Evolutionary conservation across 352 stramenopile genomes (phyloP).

Genomic region (Phytophthora megakarya): DNA sequence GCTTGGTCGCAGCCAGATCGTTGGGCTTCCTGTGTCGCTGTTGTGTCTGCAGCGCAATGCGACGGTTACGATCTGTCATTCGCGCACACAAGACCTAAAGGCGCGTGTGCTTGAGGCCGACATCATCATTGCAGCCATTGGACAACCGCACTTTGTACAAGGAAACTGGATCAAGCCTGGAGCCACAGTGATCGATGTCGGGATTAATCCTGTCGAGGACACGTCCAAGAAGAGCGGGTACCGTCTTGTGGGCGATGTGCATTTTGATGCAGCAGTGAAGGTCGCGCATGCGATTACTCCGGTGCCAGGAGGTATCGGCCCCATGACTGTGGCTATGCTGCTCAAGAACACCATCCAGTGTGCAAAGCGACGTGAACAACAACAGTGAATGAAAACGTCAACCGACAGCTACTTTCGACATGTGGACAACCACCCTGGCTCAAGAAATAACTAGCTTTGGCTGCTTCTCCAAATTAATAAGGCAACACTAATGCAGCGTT

Average conservation of each 20-base stretch:
- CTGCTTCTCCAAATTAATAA: constrained; percentile 35
- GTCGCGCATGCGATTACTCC: constrained; percentile 96
- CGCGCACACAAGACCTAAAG: constrained; percentile 89
- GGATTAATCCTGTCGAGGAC: constrained; percentile 97
- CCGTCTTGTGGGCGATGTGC: constrained; percentile 97
- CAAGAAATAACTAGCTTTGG: constrained; percentile 17
- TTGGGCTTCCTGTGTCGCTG: constrained; percentile 96
- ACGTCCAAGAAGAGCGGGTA: constrained; percentile 82
- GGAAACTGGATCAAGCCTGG: constrained; percentile 97
- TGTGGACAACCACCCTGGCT: constrained; percentile 26
- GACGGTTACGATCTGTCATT: constrained; percentile 99
- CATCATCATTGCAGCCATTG: constrained; percentile 97
- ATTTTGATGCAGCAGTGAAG: constrained; percentile 87
- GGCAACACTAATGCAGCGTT: constrained; percentile 32
- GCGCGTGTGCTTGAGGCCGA: constrained; percentile 88
- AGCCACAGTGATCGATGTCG: constrained; percentile 98
- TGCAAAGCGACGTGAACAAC: constrained; percentile 33
- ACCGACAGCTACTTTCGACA: neutral
- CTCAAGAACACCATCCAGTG: constrained; percentile 83
- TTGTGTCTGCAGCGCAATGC: constrained; percentile 95
- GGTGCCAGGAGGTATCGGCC: constrained; percentile 95
- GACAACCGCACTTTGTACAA: constrained; percentile 92
- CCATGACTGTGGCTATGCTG: constrained; percentile 98
- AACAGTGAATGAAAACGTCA: constrained; percentile 14
- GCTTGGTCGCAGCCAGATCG: constrained; percentile 96